Base-by-base conservation (phyloP, 2,329 filamentous ascomycete species). In the Aciculosporium take region DNA sequence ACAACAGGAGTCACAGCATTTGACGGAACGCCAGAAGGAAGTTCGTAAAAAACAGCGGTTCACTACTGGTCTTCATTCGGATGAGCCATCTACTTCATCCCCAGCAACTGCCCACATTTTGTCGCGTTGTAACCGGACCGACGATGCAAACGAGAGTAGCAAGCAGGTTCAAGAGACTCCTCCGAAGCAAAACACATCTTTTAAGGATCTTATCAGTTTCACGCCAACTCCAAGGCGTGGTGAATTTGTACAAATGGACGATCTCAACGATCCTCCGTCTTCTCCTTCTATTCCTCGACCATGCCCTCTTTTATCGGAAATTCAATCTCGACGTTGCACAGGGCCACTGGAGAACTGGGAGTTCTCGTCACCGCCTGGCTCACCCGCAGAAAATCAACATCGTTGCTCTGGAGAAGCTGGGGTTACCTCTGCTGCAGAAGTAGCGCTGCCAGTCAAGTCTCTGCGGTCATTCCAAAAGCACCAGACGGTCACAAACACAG, bases 11-110 rank as follows among this genome's bases (percentile, higher is more conserved):
- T 85, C 82, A 0, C 85, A 91, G 50, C 61, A 79, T 15, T 64
- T 94, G 37, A 94, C 86, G 0, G 83, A 88, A 28, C 74, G 77
- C 33, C 86, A 94, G 56, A 80, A 72, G 52, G 85, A 94, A 51
- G 76, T 89, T 32, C 74, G 78, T 35, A 77, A 84, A 50, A 71
- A 81, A 38, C 85, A 93, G 55, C 70, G 70, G 35, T 76, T 81
- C 47, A 73, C 72, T 20, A 72, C 74, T 13, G 69, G 69, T 0
- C 65, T 89, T 46, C 89, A 87, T 49, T 69, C 81, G 1, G 74
- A 80, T 17, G 67, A 88, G 21, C 68, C 68, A 24, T 79, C 78
- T 1, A 79, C 70, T 46, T 50, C 53, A 4, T 47, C 25, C 48
- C 49, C 29, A 30, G 46, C 49, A 17, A 54, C 53, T 23, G 51